Evolutionary conservation across 2,329 filamentous ascomycete species (phyloP).

Genomic region (Hymenoscyphus linearis): DNA sequence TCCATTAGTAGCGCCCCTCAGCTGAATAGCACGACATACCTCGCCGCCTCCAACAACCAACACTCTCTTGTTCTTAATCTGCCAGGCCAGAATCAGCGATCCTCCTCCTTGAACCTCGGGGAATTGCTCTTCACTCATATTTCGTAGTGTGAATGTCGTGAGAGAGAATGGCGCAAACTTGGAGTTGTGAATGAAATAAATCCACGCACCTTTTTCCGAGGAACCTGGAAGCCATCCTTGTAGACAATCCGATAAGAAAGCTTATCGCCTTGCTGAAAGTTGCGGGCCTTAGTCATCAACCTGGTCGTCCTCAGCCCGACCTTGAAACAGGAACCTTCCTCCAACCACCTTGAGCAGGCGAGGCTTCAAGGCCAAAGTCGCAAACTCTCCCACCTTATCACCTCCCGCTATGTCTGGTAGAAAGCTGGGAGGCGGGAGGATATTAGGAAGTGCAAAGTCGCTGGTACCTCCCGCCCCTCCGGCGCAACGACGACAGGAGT

Average conservation of each 20-base stretch:
- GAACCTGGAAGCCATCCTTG: background rate
- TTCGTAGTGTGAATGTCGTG: conserved; percentile 3
- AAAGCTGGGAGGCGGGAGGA: conserved; percentile 86
- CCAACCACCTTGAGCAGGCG: conserved; percentile 23
- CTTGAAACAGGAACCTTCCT: background rate
- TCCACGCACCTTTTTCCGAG: conserved; percentile 13
- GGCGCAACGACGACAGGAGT: conserved; percentile 29
- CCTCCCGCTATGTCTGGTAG: conserved; percentile 63
- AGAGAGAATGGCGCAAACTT: background rate
- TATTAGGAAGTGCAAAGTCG: conserved; percentile 80
- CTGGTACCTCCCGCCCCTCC: conserved; percentile 61
- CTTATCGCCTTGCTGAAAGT: background rate
- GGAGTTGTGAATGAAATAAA: conserved; percentile 2
- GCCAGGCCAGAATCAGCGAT: conserved; percentile 93
- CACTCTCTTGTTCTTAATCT: conserved; percentile 81
- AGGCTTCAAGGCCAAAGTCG: conserved; percentile 18
- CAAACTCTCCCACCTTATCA: background rate
- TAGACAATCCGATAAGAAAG: background rate
- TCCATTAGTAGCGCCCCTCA: conserved; percentile 20
- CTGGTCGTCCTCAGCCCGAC: background rate
- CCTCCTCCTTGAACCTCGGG: conserved; percentile 84
- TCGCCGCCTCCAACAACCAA: conserved; percentile 95
- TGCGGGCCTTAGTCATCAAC: conserved; percentile 7
- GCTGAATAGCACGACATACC: conserved; percentile 43
- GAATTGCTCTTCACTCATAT: conserved; percentile 43